Evolutionary conservation across 2,329 filamentous ascomycete species (phyloP).

Genomic region (Chaetomium olivaceum): DNA sequence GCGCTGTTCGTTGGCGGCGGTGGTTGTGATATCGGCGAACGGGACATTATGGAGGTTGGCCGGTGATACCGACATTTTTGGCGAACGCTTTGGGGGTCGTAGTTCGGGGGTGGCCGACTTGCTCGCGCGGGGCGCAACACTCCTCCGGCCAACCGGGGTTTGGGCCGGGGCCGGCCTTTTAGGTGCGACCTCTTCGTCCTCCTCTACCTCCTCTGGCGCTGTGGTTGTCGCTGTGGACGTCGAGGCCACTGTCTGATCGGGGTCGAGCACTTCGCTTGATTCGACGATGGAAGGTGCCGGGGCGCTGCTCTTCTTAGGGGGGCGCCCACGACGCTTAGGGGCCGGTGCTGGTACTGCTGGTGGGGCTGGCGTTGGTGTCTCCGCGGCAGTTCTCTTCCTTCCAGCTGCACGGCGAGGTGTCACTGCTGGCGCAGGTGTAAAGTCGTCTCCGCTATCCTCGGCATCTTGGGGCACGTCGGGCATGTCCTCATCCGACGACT

Average conservation of each 20-base stretch:
- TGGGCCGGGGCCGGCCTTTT: slow-evolving; percentile 54
- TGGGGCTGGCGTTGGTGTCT: slow-evolving; percentile 33
- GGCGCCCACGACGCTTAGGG: slow-evolving; percentile 37
- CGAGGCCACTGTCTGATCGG: slow-evolving; percentile 46
- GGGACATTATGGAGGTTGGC: slow-evolving; percentile 52
- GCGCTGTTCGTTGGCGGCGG: slow-evolving; percentile 64
- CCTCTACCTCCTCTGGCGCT: slow-evolving; percentile 33
- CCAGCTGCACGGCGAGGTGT: slow-evolving; percentile 45
- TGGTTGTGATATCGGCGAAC: slow-evolving; percentile 71
- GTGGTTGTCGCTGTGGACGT: slow-evolving; percentile 30
- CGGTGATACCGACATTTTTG: slow-evolving; percentile 54
- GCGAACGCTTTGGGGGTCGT: slow-evolving; percentile 47
- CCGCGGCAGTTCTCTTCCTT: slow-evolving; percentile 45
- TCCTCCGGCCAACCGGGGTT: slow-evolving; percentile 69
- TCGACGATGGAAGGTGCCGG: slow-evolving; percentile 47
- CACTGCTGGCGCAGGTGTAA: slow-evolving; percentile 68
- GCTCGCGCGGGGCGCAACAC: slow-evolving; percentile 46
- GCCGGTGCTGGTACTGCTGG: slow-evolving; percentile 27
- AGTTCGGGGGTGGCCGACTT: slow-evolving; percentile 45
- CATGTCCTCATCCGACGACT: slow-evolving; percentile 72
- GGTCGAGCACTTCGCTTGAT: slow-evolving; percentile 61
- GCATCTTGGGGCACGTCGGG: slow-evolving; percentile 53
- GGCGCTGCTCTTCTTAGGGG: slow-evolving; percentile 46
- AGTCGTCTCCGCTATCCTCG: slow-evolving; percentile 72
- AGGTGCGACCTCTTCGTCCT: slow-evolving; percentile 37